phyloP scores from a whole-genome alignment of 1,284 basidiomycete species.

The Melampsora americana region DNA sequence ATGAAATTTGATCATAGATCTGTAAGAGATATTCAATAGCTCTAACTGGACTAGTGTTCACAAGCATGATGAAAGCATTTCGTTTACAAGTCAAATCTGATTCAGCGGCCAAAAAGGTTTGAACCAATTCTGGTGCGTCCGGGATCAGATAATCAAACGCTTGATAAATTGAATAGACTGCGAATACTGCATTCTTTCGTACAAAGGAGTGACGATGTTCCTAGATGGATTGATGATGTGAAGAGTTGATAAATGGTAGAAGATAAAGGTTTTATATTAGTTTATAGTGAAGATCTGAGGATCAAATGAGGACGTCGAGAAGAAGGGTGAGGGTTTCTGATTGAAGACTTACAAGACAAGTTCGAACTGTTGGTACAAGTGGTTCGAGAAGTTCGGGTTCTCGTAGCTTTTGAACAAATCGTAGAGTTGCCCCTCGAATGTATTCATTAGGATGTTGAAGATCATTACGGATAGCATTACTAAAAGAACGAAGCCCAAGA shows the following conservation, averaged over 20 bases:
- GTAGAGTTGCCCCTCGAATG: constrained; percentile 92
- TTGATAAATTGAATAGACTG: constrained; percentile 88
- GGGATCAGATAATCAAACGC: constrained; percentile 92
- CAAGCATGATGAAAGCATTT: constrained; percentile 93
- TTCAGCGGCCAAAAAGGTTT: constrained; percentile 95
- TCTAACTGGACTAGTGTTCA: constrained; percentile 79
- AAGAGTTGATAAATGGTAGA: background rate
- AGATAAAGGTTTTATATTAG: background rate
- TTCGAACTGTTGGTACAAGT: constrained; percentile 84
- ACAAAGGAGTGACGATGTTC: constrained; percentile 99
- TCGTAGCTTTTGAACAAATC: constrained; percentile 93
- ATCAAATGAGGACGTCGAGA: background rate
- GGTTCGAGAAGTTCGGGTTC: constrained; percentile 94
- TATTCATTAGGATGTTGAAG: constrained; percentile 99
- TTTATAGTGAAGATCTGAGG: background rate
- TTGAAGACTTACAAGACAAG: constrained; percentile 64
- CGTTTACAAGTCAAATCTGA: constrained; percentile 94
- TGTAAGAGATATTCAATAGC: constrained; percentile 87
- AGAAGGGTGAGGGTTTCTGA: too few relatives aligned
- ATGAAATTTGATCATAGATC: constrained; percentile 77
- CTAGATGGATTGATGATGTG: constrained; percentile 7
- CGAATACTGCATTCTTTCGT: constrained; percentile 97
- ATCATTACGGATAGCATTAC: constrained; percentile 96
- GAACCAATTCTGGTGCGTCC: constrained; percentile 92
- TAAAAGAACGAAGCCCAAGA: constrained; percentile 55